Conservation (phyloP, 148 eudicot species). For the Dianthus caryophyllus region DNA sequence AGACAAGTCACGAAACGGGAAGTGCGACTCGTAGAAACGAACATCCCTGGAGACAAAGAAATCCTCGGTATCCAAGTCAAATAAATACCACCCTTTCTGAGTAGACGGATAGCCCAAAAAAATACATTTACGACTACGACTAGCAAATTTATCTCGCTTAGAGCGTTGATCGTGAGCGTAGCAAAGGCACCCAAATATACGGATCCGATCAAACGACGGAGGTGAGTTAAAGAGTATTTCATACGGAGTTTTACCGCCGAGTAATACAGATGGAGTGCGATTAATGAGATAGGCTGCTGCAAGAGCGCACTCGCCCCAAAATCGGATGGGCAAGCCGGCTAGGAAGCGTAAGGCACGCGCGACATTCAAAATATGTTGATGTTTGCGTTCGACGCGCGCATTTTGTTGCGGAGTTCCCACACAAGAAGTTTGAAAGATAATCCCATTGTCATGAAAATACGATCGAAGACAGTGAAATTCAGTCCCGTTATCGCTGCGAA, state of each 20-base stretch:
- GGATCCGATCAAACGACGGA: neutral
- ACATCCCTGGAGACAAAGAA: slow-evolving; percentile 19
- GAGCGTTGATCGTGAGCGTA: neutral
- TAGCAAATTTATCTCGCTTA: slow-evolving; percentile 3
- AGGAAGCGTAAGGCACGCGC: no score
- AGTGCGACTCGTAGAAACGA: neutral
- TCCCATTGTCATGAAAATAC: neutral
- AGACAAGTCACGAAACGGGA: neutral
- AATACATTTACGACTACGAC: no score
- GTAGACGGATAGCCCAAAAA: no score
- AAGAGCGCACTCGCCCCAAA: no score
- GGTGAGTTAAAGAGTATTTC: neutral
- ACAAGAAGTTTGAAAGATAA: slow-evolving; percentile 5
- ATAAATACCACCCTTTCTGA: slow-evolving; percentile 11
- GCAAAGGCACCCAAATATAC: slow-evolving; percentile 5
- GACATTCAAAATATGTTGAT: slow-evolving; percentile 16
- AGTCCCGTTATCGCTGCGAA: neutral
- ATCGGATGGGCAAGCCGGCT: no score
- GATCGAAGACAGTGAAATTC: no score
- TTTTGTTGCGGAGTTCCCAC: neutral
- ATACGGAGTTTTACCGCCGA: neutral
- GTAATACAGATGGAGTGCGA: no score
- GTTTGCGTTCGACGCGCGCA: slow-evolving; percentile 16
- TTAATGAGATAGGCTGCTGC: no score
- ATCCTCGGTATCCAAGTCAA: neutral